phyloP scores from a whole-genome alignment of 1,284 basidiomycete genomes.

The Lignosus rhinocerotis region DNA sequence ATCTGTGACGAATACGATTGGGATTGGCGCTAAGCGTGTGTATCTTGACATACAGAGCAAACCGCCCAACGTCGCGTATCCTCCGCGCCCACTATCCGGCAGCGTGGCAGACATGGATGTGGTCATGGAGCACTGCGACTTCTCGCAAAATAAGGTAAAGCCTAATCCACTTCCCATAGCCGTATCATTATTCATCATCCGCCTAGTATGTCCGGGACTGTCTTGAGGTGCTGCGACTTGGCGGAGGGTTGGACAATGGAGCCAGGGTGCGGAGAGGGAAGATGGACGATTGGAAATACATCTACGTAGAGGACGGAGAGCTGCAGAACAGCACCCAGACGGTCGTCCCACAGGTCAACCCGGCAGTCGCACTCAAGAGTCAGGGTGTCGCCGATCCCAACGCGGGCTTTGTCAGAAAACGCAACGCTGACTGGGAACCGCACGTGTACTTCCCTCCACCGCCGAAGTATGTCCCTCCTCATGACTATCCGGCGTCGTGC shows the following conservation, averaged over 20 bases:
- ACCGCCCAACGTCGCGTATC: constrained; percentile 65
- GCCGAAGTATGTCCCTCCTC: constrained; percentile 41
- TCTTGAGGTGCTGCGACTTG: constrained; percentile 72
- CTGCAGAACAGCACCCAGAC: constrained; percentile 40
- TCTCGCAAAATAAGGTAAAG: constrained; percentile 73
- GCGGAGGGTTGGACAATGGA: constrained; percentile 65
- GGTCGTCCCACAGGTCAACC: constrained; percentile 17
- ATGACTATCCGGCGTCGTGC: constrained; percentile 47
- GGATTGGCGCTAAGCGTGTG: constrained; percentile 72
- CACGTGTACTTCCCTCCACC: constrained; percentile 38
- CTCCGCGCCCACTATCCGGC: constrained; percentile 82
- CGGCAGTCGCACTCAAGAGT: constrained; percentile 23
- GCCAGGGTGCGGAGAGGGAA: constrained; percentile 59
- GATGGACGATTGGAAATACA: constrained; percentile 66
- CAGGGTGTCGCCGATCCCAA: constrained; percentile 23
- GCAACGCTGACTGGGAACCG: constrained; percentile 43
- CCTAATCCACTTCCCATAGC: background rate
- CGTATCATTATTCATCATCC: background rate
- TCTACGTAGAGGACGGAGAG: constrained; percentile 59
- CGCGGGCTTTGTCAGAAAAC: constrained; percentile 22
- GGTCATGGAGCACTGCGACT: constrained; percentile 90
- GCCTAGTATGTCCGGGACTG: constrained; percentile 76
- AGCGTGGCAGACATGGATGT: constrained; percentile 86
- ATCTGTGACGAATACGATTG: constrained; percentile 46
- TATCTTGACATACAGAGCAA: constrained; percentile 72